Evolutionary conservation across 768 basidiomycete genomes (phyloP), one percentile per base, ranked within the genome.

Genomic region (Mycena rebaudengoi): DNA sequence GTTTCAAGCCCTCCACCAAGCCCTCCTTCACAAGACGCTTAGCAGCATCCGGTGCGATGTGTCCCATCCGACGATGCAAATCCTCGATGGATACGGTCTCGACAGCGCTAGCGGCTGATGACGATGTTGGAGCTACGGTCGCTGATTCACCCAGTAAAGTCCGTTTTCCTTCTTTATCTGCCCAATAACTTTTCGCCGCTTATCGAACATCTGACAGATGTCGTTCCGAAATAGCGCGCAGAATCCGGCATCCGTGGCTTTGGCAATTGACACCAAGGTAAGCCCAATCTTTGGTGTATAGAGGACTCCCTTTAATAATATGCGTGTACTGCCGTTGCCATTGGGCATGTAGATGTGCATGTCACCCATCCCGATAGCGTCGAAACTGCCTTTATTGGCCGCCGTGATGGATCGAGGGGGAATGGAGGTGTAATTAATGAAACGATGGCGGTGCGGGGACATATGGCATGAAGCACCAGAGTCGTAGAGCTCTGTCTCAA

Each of bases 401-500:
- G 77, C 69, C 25, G 64, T 71, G 56, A 79, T 78, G n/a, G 73
- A 39, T 26, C 70, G 61, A 5, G 73, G 71, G 16, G 33, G n/a
- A 56, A 79, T 77, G 4, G 52, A 26, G 5, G 48, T 51, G 49
- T 68, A 79, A 35, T 73, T 75, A 51, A 69, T 66, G 55, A 82
- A 75, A 7, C 64, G 61, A 26, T 77, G 41, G 3, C 72, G 62
- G 54, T 71, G 74, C 3, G 75, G 79, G 1, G 76, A 73, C 73
- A 81, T 76, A 49, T 80, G 79, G 30, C 64, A 66, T 5, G 74
- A 69, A 29, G 78, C 74, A 6, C 80, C 79, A n/a, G 76, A 78
- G 68, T 81, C 76, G 53, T 76, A 75, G 13, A 78, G n/a, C n/a
- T n/a, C n/a, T n/a, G n/a, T 66, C 21, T 77, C 72, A 21, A 56